Evolutionary conservation across 2,329 filamentous ascomycete genomes (phyloP).

Genomic region (Coleophoma cylindrospora): DNA sequence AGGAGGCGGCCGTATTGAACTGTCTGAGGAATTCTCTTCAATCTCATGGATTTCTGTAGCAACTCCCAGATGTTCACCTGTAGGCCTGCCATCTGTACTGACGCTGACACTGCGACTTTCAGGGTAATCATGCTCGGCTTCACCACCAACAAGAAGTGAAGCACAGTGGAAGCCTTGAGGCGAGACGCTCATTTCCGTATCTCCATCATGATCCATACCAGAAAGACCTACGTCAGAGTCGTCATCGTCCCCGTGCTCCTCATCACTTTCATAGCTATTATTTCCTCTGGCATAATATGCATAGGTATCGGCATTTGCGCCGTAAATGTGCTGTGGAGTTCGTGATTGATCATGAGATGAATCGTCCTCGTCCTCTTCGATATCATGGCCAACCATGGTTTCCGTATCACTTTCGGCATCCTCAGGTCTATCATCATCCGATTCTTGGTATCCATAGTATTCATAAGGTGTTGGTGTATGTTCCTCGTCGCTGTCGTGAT

Average conservation of each 20-base stretch:
- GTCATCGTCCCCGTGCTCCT: conserved; percentile 15
- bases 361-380: conserved; percentile 18
- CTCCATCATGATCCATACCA: conserved; percentile 25
- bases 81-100: no score
- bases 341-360: conserved; percentile 15
- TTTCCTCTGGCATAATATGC: neutral
- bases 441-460: conserved; percentile 7
- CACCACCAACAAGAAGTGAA: no score
- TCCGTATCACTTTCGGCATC: conserved; percentile 23
- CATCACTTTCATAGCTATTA: conserved; percentile 1
- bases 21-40: conserved; percentile 20
- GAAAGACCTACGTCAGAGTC: conserved; percentile 14
- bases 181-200: conserved; percentile 28
- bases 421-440: conserved; percentile 9
- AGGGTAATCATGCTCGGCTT: no score
- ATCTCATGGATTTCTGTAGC: conserved; percentile 18
- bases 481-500: conserved; percentile 23
- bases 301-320: no score
- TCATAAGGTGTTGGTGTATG: conserved; percentile 6
- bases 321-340: conserved; percentile 11
- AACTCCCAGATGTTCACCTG: conserved; percentile 15
- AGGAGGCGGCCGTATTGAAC: conserved; percentile 16
- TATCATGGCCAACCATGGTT: conserved; percentile 18
- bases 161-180: conserved; percentile 2
- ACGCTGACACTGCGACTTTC: no score